Evolutionary conservation across 2,329 filamentous ascomycete genomes (phyloP).

Genomic region (Hymenoscyphus linearis): DNA sequence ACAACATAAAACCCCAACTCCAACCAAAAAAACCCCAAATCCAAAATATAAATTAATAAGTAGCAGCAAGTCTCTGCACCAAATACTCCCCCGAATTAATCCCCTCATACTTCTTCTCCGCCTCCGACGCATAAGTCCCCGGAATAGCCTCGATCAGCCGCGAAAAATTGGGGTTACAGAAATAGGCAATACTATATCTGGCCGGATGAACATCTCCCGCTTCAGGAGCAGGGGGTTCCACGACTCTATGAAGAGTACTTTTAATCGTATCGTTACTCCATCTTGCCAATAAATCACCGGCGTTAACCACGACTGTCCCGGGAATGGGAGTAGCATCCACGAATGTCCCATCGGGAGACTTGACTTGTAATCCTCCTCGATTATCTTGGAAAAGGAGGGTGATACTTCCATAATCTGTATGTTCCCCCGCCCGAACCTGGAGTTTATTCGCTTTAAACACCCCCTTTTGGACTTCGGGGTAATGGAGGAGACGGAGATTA

Average conservation of each 20-base stretch:
- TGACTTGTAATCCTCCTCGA: conserved; percentile 47
- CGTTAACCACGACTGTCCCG: conserved; percentile 81
- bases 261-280: conserved; percentile 93
- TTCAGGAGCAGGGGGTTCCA: conserved; percentile 66
- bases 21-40: background rate
- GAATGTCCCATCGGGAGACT: conserved; percentile 69
- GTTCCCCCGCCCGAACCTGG: conserved; percentile 45
- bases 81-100: conserved; percentile 80
- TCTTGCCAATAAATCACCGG: conserved; percentile 76
- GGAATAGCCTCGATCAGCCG: conserved; percentile 59
- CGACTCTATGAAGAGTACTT: conserved; percentile 83
- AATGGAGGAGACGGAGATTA: conserved; percentile 57
- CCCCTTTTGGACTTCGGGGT: conserved; percentile 42
- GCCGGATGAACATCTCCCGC: conserved; percentile 58
- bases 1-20: too few relatives aligned
- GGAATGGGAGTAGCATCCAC: conserved; percentile 79
- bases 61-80: conserved; percentile 70
- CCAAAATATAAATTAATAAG: conserved; percentile 43
- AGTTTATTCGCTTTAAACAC: conserved; percentile 46
- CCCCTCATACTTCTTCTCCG: conserved; percentile 70
- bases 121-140: conserved; percentile 51
- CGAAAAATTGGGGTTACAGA: conserved; percentile 65
- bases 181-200: conserved; percentile 82
- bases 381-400: conserved; percentile 51
- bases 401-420: conserved; percentile 48